phyloP scores from a whole-genome alignment of 2,329 filamentous ascomycete genomes.

The Diplodia mutila region DNA sequence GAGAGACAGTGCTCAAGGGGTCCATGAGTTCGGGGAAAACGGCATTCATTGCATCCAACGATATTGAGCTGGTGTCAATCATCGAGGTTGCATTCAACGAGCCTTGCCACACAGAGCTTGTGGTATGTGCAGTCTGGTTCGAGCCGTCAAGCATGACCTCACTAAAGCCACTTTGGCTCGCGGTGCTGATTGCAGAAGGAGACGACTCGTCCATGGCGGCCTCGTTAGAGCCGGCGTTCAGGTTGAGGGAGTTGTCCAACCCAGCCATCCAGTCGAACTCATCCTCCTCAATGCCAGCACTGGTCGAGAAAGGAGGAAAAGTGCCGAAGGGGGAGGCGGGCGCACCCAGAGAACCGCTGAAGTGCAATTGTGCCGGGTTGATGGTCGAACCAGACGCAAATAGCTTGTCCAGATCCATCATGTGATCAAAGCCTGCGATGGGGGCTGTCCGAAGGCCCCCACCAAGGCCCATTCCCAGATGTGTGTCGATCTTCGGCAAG shows the following conservation, averaged over 20 bases:
- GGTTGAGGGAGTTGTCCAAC: conserved; percentile 73
- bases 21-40: conserved; percentile 77
- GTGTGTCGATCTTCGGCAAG: conserved; percentile 82
- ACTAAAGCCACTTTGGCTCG: conserved; percentile 87
- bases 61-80: conserved; percentile 68
- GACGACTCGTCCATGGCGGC: conserved; percentile 90
- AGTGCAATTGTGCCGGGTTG: conserved; percentile 74
- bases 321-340: conserved; percentile 53
- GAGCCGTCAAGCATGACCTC: conserved; percentile 86
- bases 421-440: conserved; percentile 64
- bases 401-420: conserved; percentile 71
- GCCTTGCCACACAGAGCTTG: conserved; percentile 45
- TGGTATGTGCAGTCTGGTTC: conserved; percentile 39
- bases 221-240: conserved; percentile 64
- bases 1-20: conserved; percentile 65
- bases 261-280: conserved; percentile 83
- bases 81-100: conserved; percentile 68
- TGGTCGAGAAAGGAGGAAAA: conserved; percentile 59
- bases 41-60: conserved; percentile 72
- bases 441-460: conserved; percentile 77
- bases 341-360: conserved; percentile 73
- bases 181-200: conserved; percentile 92
- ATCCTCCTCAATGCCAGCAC: conserved; percentile 71
- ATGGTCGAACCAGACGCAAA: conserved; percentile 69
- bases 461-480: conserved; percentile 68